Evolutionary conservation across 305 asterid species (phyloP), one percentile per base, ranked within the genome.

Genomic region (Plantago coronopus): DNA sequence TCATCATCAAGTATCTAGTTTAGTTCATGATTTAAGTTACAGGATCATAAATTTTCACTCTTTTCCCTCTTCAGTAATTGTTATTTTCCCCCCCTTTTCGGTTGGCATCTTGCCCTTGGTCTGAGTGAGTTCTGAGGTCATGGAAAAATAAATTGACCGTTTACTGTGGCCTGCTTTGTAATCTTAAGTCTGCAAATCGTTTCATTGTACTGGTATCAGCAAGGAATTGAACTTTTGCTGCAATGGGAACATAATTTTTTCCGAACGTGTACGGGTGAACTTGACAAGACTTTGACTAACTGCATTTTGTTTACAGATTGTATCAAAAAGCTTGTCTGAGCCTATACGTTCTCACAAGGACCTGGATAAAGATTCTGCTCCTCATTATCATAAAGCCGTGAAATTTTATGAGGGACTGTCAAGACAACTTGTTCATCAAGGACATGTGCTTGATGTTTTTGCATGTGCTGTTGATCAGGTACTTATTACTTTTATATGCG

Each of bases 401-500:
- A 93, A 85, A 72, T 87, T 89, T 67, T 93, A 93, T 70, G 99
- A 89, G 78, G 75, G 78, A 63, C 83, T 89, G 67, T 79, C 97
- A 17, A 93, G 82, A 79, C 99, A 93, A 73, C 95, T 93, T 68
- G 88, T 93, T 75, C 91, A 85, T 73, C 99, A 93, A 79, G 99
- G 99, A 21, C 99, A 93, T 46, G 99, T 85, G 69, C 81, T 93
- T 31, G 99, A 93, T 70, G 77, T 93, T 59, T 93, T 93, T 79
- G 99, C 97, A 49, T 79, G 93, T 77, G 95, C 97, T 23, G 96
- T 89, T 81, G 97, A 89, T 81, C 97, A 93, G 99, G 99, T 93
- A 73, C 54, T 61, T n/a, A 5, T 49, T 61, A 63, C 17, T 61
- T 57, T 63, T 42, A 51, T 48, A 21, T 48, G 21, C 1, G 25